Evolutionary conservation across 352 stramenopile genomes (phyloP), one percentile per base, ranked within the genome.

Genomic region (Thraustochytrium sp.): DNA sequence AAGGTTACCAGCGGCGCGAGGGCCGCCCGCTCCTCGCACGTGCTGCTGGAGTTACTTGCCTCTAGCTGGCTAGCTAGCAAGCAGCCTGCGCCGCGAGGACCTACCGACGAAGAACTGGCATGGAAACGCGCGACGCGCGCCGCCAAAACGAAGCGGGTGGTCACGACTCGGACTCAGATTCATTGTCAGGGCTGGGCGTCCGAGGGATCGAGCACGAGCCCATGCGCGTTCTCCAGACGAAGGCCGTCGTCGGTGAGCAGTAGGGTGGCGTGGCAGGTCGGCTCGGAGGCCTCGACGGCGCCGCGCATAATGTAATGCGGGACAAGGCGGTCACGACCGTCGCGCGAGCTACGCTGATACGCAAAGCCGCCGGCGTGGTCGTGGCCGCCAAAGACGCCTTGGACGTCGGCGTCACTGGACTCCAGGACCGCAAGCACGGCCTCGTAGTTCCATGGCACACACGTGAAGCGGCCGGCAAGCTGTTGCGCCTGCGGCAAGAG

Each of bases 391-490:
- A 80, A 80, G 31, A 80, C 44, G 93, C 92, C 61, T 93, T 90
- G 49, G 85, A 94, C 90, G 55, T 88, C 91, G 1, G 82, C 37
- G 72, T 86, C 84, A 26, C 38, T 64, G 8, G 77, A 80, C n/a
- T 86, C 76, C 29, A 94, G 86, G 26, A 90, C 59, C 31, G 84
- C 82, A 26, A 94, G 72, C 26, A 94, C 82, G 76, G 91, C 87
- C 31, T 90, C 82, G 85, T 92, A 94, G 84, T 94, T 93, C 91
- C 91, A 94, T 18, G 93, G 86, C 73, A 94, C 82, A 31, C 82
- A 87, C 48, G 49, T 80, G 9, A 76, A 84, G 37, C 82, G 74
- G 64, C 86, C 88, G 16, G 88, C 88, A 61, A 86, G 77, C 59
- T 74, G 48, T 5, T 61, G 21, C 34, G 68, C 68, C 44, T 68